A percentile compares a stretch with the other conserved stretches of the same genome.
Conservation (phyloP, 75 land plant species). For the Cunninghamia lanceolata region DNA sequence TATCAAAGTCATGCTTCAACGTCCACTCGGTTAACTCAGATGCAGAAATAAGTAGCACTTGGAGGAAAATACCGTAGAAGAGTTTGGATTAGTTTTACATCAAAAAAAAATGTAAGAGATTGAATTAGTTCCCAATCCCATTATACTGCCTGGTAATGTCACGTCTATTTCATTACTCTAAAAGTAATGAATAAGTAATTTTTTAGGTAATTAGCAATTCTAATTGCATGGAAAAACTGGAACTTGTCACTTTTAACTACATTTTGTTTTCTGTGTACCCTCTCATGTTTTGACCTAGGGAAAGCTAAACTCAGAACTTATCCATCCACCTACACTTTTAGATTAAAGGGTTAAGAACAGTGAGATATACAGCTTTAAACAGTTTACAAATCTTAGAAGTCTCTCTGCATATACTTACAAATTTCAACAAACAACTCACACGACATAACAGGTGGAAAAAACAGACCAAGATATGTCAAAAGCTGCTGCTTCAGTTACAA, state of each 20-base stretch:
- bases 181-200: background rate
- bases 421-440: background rate
- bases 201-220: background rate
- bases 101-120: no score
- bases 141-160: background rate
- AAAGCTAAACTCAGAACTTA: background rate
- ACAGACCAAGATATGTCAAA: background rate
- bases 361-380: background rate
- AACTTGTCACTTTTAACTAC: background rate
- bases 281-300: background rate
- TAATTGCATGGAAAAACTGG: background rate
- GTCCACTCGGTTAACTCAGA: background rate
- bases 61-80: background rate
- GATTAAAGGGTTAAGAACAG: background rate
- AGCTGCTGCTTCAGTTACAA: background rate
- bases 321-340: background rate
- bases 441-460: background rate
- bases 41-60: background rate
- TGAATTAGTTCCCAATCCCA: background rate
- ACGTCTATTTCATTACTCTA: background rate
- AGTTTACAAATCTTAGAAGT: background rate
- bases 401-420: background rate
- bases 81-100: background rate
- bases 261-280: background rate
- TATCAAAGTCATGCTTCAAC: background rate